phyloP scores from a whole-genome alignment of 106 monocot genomes.

The Dactylorhiza incarnata region DNA sequence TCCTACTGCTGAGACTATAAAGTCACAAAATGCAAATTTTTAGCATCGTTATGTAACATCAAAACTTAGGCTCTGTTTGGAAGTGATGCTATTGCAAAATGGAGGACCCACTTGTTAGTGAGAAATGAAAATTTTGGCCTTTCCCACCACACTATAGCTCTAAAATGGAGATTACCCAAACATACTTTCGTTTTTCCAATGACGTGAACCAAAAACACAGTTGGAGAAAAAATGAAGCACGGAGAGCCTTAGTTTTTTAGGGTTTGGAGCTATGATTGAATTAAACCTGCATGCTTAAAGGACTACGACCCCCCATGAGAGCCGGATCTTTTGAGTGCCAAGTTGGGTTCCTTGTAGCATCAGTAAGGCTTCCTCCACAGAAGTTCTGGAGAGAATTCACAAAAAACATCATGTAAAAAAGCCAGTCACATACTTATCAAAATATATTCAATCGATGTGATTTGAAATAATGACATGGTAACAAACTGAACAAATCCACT shows the following conservation, averaged over 20 bases:
- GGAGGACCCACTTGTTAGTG: too few species aligned
- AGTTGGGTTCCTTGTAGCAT: constrained; percentile 66
- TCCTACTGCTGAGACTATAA: constrained; percentile 52
- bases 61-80: not conserved
- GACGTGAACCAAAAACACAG: not conserved
- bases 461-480: constrained; percentile 37
- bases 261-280: not conserved
- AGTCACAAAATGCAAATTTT: not conserved
- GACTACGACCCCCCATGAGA: constrained; percentile 85
- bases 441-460: not conserved
- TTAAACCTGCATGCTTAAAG: constrained; percentile 60
- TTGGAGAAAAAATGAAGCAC: too few species aligned
- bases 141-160: too few species aligned
- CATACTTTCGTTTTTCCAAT: not conserved
- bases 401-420: not conserved
- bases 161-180: not conserved
- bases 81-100: too few species aligned
- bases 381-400: constrained; percentile 23
- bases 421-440: not conserved
- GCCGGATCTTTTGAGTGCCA: constrained; percentile 60
- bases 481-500: constrained; percentile 87
- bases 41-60: not conserved
- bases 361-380: constrained; percentile 62
- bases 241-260: too few species aligned
- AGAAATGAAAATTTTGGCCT: too few species aligned